Base-by-base conservation (phyloP, 2,329 filamentous ascomycete species). In the Alternaria gaisen region DNA sequence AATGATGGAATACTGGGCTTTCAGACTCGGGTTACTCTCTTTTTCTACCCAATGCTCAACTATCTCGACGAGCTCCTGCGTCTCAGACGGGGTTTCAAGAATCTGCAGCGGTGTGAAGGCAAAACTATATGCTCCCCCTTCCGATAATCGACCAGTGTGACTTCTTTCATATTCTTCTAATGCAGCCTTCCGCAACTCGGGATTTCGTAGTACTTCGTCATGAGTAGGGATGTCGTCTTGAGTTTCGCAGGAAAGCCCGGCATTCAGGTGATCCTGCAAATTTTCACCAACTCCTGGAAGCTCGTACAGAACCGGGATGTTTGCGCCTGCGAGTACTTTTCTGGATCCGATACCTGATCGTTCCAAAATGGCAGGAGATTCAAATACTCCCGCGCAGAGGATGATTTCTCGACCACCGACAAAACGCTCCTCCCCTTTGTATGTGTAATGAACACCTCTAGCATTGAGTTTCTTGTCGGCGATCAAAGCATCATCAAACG, bases 211-310 rank as follows among this genome's bases (percentile, higher is more conserved):
- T 16, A 38, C 56, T 26, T 56, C 34, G 34, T 70, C 65, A 20
- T 51, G 60, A 28, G 67, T 70, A 10, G 47, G 54, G 18, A 67
- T 51, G 16, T 58, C 14, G 10, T 67, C 64, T 43, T 44, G 28
- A 18, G 56, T 56, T 44, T 69, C 66, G 32, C 34, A 59, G 11
- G 66, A 66, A 12, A 70, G 40, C 26, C 64, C 40, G 24, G 61
- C 65, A 20, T 67, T 67, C 3, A 67, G 43, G 47, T 88, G 87
- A 67, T 91, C 88, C 41, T 88, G 82, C 9, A 90, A 79, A 73
- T 90, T 87, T 59, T 84, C 83, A 1, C 88, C 88, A 1, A 91
- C 87, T 22, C 88, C 85, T 0, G 84, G 83, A 1, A 87, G 84
- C 62, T 89, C 81, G 6, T 83, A 80, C 16, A 88, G 61, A 0